Evolutionary conservation across 495 filamentous ascomycete species (phyloP).

Genomic region (Penicillium pancosmium): DNA sequence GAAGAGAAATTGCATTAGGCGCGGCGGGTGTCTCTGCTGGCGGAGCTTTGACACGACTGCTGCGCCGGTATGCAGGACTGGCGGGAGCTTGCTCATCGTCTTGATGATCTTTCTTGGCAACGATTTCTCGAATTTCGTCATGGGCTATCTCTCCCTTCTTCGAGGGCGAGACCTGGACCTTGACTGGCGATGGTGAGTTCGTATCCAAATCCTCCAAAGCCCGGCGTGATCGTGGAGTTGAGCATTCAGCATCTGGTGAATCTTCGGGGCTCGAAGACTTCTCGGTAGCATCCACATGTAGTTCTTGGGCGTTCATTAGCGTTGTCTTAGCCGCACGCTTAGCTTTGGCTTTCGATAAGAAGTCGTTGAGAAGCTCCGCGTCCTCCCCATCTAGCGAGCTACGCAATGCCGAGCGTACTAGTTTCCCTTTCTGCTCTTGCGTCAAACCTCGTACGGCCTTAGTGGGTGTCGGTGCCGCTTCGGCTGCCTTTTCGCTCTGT

Average conservation of each 20-base stretch:
- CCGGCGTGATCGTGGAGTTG: slow-evolving; percentile 48
- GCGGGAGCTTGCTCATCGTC: slow-evolving; percentile 26
- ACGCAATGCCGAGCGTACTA: slow-evolving; percentile 46
- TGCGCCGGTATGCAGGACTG: slow-evolving; percentile 44
- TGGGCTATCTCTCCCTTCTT: slow-evolving; percentile 34
- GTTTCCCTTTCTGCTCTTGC: slow-evolving; percentile 37
- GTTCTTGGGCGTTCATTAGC: slow-evolving; percentile 25
- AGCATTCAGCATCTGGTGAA: slow-evolving; percentile 30
- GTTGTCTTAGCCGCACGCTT: slow-evolving; percentile 57
- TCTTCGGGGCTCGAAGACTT: slow-evolving; percentile 23
- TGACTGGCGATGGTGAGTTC: slow-evolving; percentile 57
- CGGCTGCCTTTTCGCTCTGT: slow-evolving; percentile 6
- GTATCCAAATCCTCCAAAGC: slow-evolving; percentile 54
- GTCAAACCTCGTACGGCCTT: slow-evolving; percentile 31
- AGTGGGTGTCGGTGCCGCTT: slow-evolving; percentile 13
- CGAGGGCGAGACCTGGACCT: slow-evolving; percentile 34
- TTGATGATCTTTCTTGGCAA: slow-evolving; percentile 22
- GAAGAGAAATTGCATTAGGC: slow-evolving; percentile 57
- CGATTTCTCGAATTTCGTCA: slow-evolving; percentile 18
- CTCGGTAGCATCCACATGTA: slow-evolving; percentile 20
- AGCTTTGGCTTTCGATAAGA: slow-evolving; percentile 61
- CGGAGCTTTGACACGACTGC: slow-evolving; percentile 40
- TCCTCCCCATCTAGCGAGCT: slow-evolving; percentile 57
- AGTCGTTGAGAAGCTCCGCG: slow-evolving; percentile 61
- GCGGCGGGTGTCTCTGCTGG: slow-evolving; percentile 28